These are phyloP conservation scores for Lentinula lateritia DNA, from an alignment of 768 basidiomycete genomes.

Conservation along the genomic window DNA sequence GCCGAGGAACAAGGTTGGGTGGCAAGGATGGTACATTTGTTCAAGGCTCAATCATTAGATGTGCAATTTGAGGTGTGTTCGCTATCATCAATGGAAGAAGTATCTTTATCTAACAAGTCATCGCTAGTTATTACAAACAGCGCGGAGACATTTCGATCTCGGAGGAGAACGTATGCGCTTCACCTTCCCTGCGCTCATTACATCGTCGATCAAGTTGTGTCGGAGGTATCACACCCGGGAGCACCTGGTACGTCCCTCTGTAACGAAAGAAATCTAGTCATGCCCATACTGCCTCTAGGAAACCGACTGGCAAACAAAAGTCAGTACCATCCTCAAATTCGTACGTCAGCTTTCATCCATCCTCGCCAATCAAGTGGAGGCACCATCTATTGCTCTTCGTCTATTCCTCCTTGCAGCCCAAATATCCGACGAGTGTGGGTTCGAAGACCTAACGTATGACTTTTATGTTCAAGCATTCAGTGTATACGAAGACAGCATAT, in stretches of 20 bases:
- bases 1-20: constrained; percentile 99
- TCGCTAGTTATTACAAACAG: constrained; percentile 79
- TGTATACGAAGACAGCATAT: constrained; percentile 96
- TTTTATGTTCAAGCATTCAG: constrained; percentile 97
- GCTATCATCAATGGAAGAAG: background rate
- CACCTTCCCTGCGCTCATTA: constrained; percentile 95
- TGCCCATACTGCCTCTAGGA: constrained; percentile 41
- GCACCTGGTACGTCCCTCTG: constrained; percentile 42
- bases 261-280: background rate
- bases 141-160: constrained; percentile 82
- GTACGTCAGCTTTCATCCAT: constrained; percentile 90
- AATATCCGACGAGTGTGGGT: constrained; percentile 89
- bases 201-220: constrained; percentile 88
- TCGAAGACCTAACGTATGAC: constrained; percentile 96
- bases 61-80: constrained; percentile 78
- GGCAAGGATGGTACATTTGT: constrained; percentile 95
- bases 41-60: constrained; percentile 80
- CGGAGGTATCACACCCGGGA: constrained; percentile 85
- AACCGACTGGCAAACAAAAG: constrained; percentile 80
- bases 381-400: constrained; percentile 86
- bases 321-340: constrained; percentile 89
- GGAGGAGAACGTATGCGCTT: constrained; percentile 95
- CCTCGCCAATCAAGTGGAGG: constrained; percentile 89
- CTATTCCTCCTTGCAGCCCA: constrained; percentile 95
- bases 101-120: background rate